phyloP scores from a whole-genome alignment of 78 protist genomes.

The Dictyostelium firmibasis region DNA sequence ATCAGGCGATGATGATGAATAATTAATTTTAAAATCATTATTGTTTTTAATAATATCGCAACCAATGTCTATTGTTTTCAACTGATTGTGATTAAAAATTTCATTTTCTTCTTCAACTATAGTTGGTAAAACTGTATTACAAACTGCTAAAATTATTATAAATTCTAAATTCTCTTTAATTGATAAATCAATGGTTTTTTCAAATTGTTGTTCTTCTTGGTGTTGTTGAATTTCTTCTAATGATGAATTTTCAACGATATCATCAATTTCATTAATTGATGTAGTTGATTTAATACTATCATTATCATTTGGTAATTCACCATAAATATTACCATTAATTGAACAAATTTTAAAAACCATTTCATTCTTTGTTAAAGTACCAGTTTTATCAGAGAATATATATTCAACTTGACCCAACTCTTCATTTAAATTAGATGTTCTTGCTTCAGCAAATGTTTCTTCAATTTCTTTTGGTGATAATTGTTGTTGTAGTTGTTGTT shows the following conservation, averaged over 20 bases:
- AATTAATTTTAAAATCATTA: not conserved
- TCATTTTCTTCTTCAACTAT: not conserved
- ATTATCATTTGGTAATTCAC: not conserved
- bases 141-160: conserved; percentile 85
- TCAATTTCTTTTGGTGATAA: conserved; percentile 32
- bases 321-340: conserved; percentile 28
- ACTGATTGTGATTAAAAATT: no score
- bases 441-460: conserved; percentile 83
- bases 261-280: not conserved
- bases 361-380: conserved; percentile 84
- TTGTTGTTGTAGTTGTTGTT: not conserved
- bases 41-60: not conserved
- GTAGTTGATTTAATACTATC: not conserved
- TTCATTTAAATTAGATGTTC: conserved; percentile 80
- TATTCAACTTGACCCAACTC: conserved; percentile 75
- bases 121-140: conserved; percentile 91
- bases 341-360: conserved; percentile 82
- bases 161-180: conserved; percentile 64
- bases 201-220: not conserved
- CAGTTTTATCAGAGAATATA: conserved; percentile 86
- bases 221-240: not conserved
- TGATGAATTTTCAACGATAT: not conserved
- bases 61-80: no score
- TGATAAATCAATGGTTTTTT: not conserved
- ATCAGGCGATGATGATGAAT: conserved; percentile 90